Conservation (phyloP, 306 rosid genomes). For the Lathyrus sativus region DNA sequence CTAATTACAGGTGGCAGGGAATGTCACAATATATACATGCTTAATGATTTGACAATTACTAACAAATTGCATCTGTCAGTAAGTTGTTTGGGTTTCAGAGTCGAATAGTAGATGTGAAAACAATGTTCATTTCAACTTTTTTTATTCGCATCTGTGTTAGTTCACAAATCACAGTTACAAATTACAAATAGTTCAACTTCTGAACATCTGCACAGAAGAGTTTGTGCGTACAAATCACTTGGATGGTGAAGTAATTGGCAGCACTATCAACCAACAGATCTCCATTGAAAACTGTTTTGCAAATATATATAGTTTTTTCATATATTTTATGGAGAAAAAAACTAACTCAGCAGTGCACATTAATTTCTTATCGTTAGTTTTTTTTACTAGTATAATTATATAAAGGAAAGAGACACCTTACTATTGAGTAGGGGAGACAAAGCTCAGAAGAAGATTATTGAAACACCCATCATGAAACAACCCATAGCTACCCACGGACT, state of each 20-base stretch:
- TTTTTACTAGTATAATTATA: constrained; percentile 1
- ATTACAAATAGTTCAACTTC: neutral
- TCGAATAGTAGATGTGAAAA: too few relatives aligned
- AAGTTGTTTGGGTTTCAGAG: neutral
- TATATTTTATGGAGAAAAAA: neutral
- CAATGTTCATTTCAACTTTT: too few relatives aligned
- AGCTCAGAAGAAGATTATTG: constrained; percentile 58
- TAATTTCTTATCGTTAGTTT: neutral
- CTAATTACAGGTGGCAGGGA: too few relatives aligned
- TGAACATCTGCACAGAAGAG: neutral
- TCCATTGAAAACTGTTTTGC: neutral
- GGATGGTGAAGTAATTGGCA: constrained; percentile 6
- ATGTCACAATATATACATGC: constrained; percentile 2
- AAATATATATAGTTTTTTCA: neutral
- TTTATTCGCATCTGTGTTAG: neutral
- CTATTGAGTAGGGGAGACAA: constrained; percentile 11
- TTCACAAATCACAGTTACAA: constrained; percentile 7
- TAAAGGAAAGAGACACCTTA: constrained; percentile 25
- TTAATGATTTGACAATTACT: constrained; percentile 11
- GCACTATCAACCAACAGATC: too few relatives aligned
- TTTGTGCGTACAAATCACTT: constrained; percentile 12
- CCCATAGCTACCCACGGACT: constrained; percentile 70
- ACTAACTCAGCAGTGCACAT: neutral
- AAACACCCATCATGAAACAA: constrained; percentile 66
- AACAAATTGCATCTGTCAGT: constrained; percentile 6